Base-by-base conservation (phyloP, 495 filamentous ascomycete species). In the Neurospora sp. region DNA sequence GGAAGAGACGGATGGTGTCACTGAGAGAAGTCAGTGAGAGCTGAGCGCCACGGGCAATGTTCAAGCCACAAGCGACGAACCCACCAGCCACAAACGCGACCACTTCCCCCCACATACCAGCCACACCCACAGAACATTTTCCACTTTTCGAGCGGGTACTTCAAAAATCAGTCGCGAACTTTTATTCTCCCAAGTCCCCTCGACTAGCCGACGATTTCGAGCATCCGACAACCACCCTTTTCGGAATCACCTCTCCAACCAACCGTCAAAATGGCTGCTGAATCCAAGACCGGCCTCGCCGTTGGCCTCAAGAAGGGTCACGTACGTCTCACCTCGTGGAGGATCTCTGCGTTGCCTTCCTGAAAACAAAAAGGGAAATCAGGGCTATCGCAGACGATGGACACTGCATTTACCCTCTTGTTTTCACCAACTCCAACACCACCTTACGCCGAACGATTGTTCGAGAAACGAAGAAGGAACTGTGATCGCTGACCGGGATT, bases 231-330 rank as follows among this genome's bases (percentile, higher is more conserved):
- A 78, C 75, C 65, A 77, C 53, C 70, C 42, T 73, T 71, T 69
- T 42, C 70, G 73, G 72, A 69, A 71, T 71, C 70, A 45, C 44
- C 45, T 35, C 53, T 65, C 16, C 70, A 71, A 47, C 68, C 61
- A 47, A 75, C 41, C 69, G 65, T n/a, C 69, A 75, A 20, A 75
- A 83, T 84, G 81, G 80, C 80, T 69, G 79, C 84, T 79, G 78
- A 82, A 77, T 73, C 77, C 72, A 88, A 89, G 81, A 88, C 86
- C 83, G 93, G 93, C 84, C 87, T 97, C 79, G 86, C 89, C 84
- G 85, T 90, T 81, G 94, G 94, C 81, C 82, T 93, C 80, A 97
- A 98, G 87, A 90, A 89, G 82, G 94, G 94, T 82, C 92, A 96
- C 86, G 93, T 96, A 94, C 75, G 78, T 88, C 86, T 88, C 85